Evolutionary conservation across 345 rosid species (phyloP), one percentile per base, ranked within the genome.

Genomic region (Moricandia moricandioides): DNA sequence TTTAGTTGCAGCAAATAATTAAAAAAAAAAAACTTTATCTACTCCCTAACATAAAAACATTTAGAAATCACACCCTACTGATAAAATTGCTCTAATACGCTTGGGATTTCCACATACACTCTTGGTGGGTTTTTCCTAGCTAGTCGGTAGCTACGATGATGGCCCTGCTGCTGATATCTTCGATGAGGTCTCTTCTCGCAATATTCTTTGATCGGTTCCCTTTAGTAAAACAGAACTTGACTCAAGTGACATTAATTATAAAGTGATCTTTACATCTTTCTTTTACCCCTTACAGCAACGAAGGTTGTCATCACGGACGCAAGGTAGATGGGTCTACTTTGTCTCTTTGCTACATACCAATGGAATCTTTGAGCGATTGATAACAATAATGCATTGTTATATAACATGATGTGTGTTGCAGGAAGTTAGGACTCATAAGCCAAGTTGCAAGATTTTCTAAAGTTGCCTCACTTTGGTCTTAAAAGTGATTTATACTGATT

Each of bases 61-160:
- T 47, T n/a, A n/a, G 18, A 47, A 47, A 47, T 47, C 18, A 47
- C 8, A n/a, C 52, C 18, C 52, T 47, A 47, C 52, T n/a, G 52
- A 47, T 47, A 47, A 47, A 47, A 5, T 47, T 45, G 18, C 18
- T 47, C 52, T 47, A 47, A 47, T 47, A 47, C 52, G 11, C 47
- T 40, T 40, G 47, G 14, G 47, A 12, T 40, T 40, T 40, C n/a
- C 47, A 40, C 47, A 3, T 94, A 94, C 81, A 94, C 98, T 4
- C 89, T 94, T 39, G 96, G 98, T 11, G 97, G 98, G 0, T 90
- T 91, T 80, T 94, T 94, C 54, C 96, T 91, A 7, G 97, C 98
- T 59, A 5, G 45, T 37, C 43, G 13, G n/a, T 11, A 88, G 85
- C 77, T 90, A 94, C 45, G 96, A 89, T 60, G 87, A 91, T 71